Evolutionary conservation across 164 flowering plant genomes (phyloP), one percentile per base, ranked within the genome.

Genomic region (Tetracentron sinense): DNA sequence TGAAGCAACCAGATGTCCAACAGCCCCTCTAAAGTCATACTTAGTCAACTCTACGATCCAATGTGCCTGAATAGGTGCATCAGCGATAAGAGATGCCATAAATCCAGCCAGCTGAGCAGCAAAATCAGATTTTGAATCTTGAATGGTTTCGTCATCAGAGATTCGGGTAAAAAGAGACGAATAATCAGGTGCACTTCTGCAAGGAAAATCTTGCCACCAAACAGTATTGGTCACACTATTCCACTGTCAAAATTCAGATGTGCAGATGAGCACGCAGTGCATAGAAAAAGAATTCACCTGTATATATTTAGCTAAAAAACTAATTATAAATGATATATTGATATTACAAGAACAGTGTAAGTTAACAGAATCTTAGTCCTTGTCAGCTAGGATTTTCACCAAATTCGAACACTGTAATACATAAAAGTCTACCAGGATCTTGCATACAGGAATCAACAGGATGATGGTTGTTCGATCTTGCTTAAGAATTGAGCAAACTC

Each of bases 161-260:
- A 58, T 38, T 67, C 35, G 78, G 22, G 77, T 49, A 65, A 92
- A 92, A 52, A 92, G 81, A 54, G 92, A 78, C 52, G 63, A 75
- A 74, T 67, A 78, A 73, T 85, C 83, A 63, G 89, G 87, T 2
- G 57, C 31, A 61, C 53, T 63, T 67, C 73, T 69, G 33, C 80
- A 79, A 56, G 96, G 98, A 65, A 92, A 92, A 76, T 92, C 98
- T 83, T 92, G 96, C 98, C 98, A 89, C 98, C 98, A 92, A 35
- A 92, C 71, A 19, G 96, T 92, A 80, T 92, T 92, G 11, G 98
- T 89, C 66, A 89, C 86, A 65, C 20, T 63, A 54, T 73, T 82
- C 98, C 98, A 92, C 98, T 92, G 88, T 77, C 74, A 75, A 62
- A 35, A 7, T 4, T 20, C 30, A 55, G n/a, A 30, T 63, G 67